phyloP scores from a whole-genome alignment of 129 eudicot genomes.

The Saposhnikovia divaricata region DNA sequence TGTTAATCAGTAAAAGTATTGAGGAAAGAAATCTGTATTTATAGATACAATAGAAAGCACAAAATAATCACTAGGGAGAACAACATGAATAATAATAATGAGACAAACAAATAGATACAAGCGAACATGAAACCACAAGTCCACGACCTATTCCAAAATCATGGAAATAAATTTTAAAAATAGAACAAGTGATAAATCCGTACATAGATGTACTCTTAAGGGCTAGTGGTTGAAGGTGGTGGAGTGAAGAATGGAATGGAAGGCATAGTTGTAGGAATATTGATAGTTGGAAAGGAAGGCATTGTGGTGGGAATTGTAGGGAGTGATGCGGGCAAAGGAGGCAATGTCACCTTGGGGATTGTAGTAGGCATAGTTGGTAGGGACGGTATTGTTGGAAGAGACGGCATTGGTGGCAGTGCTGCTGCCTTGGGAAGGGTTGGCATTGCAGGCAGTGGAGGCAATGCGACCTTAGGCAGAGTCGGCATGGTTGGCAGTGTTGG shows the following conservation, averaged over 20 bases:
- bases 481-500: constrained; percentile 7
- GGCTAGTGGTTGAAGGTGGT: constrained; percentile 17
- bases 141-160: not conserved
- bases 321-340: constrained; percentile 10
- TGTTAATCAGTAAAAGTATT: not conserved
- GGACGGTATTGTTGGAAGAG: constrained; percentile 10
- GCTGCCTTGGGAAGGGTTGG: constrained; percentile 11
- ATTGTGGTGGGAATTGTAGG: constrained; percentile 13
- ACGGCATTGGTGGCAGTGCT: constrained; percentile 11
- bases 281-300: constrained; percentile 3
- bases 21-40: not conserved
- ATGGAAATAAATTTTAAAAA: not conserved
- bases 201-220: not conserved
- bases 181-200: not conserved
- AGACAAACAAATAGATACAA: not conserved
- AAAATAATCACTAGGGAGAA: not conserved
- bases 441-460: constrained; percentile 7
- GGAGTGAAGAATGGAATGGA: constrained; percentile 26
- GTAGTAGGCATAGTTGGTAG: constrained; percentile 9
- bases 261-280: constrained; percentile 1
- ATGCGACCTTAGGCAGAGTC: constrained; percentile 1
- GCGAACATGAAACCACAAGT: not conserved
- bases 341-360: constrained; percentile 9
- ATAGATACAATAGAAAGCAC: not conserved
- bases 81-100: not conserved